phyloP scores from a whole-genome alignment of 2,329 filamentous ascomycete genomes.

The Escovopsis weberi region DNA sequence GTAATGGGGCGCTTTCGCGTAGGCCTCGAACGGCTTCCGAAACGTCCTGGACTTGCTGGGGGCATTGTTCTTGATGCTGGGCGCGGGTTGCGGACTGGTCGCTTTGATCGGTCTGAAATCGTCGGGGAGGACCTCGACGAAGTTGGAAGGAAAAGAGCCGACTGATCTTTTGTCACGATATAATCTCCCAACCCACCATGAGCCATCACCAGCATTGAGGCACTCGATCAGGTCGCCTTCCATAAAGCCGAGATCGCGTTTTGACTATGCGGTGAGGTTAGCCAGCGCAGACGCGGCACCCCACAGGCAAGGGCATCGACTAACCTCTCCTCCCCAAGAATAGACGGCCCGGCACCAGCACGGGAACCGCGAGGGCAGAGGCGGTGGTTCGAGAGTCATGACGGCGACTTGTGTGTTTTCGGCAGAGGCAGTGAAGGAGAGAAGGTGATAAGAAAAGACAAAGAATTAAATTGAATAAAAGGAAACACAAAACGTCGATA shows the following conservation, averaged over 20 bases:
- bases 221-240: constrained; percentile 98
- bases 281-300: constrained; percentile 4
- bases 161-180: constrained; percentile 81
- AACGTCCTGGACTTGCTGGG: constrained; percentile 48
- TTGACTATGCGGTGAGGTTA: constrained; percentile 41
- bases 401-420: constrained; percentile 8
- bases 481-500: not conserved
- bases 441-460: not conserved
- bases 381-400: constrained; percentile 41
- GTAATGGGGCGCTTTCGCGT: constrained; percentile 51
- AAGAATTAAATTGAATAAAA: not conserved
- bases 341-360: constrained; percentile 88
- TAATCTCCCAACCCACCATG: constrained; percentile 94
- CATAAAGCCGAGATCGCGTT: constrained; percentile 89
- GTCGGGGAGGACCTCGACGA: constrained; percentile 78
- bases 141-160: constrained; percentile 92
- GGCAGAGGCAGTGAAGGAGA: not conserved
- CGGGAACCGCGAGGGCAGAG: constrained; percentile 65
- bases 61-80: constrained; percentile 39
- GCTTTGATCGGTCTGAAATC: constrained; percentile 64
- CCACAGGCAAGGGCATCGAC: not conserved
- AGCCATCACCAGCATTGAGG: constrained; percentile 90
- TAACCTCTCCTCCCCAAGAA: constrained; percentile 76
- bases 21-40: constrained; percentile 53
- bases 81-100: constrained; percentile 41